Conservation (phyloP, 441 rosid genomes). For the Sinapis alba region DNA sequence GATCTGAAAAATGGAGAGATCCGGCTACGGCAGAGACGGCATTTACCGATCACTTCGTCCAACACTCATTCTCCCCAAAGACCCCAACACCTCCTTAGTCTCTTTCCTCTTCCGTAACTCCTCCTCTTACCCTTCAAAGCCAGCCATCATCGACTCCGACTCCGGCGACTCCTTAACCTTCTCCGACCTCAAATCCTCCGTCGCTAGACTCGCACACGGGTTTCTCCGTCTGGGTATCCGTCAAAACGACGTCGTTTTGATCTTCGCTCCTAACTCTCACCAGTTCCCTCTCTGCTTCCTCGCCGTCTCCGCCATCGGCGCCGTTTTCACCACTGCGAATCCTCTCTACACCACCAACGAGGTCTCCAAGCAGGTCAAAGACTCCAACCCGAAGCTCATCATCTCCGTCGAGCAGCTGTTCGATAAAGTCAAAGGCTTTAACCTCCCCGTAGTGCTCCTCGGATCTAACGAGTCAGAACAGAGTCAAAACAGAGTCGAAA, state of each 20-base stretch:
- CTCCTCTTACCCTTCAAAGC: slow-evolving; percentile 56
- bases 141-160: slow-evolving; percentile 73
- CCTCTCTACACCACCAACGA: slow-evolving; percentile 71
- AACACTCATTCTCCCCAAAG: slow-evolving; percentile 51
- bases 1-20: slow-evolving; percentile 63
- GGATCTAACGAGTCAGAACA: slow-evolving; percentile 50
- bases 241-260: slow-evolving; percentile 66
- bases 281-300: slow-evolving; percentile 79
- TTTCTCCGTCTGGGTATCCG: slow-evolving; percentile 64
- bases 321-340: slow-evolving; percentile 70
- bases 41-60: slow-evolving; percentile 79
- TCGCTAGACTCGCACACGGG: slow-evolving; percentile 62
- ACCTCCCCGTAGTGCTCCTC: slow-evolving; percentile 60
- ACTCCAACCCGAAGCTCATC: slow-evolving; percentile 69
- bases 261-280: slow-evolving; percentile 77
- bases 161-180: slow-evolving; percentile 54
- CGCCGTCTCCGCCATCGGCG: slow-evolving; percentile 66
- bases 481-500: neutral
- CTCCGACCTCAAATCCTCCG: slow-evolving; percentile 58
- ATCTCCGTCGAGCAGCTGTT: slow-evolving; percentile 63
- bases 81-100: slow-evolving; percentile 63
- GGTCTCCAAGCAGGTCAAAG: slow-evolving; percentile 66
- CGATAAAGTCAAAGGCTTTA: slow-evolving; percentile 55
- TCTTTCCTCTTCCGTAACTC: slow-evolving; percentile 61
- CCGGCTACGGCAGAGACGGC: slow-evolving; percentile 85